Evolutionary conservation across 1,284 basidiomycete species (phyloP), one percentile per base, ranked within the genome.

Genomic region (Ustilago curta): DNA sequence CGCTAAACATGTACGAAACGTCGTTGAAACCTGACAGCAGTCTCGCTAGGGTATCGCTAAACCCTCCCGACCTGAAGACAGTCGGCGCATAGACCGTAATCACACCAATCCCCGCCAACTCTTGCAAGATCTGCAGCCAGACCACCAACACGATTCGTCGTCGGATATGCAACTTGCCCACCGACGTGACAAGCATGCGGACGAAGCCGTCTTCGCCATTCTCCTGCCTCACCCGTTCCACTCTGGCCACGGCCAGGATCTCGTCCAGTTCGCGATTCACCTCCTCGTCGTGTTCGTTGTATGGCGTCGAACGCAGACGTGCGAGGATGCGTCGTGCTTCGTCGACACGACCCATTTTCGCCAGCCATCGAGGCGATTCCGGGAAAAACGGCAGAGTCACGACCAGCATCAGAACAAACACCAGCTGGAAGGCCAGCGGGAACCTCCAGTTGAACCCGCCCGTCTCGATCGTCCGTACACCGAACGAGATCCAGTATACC

Each of bases 261-360:
- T 63, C 67, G 14, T 59, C 52, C 23, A 70, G 48, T 35, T 70
- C 67, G 3, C 23, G 27, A 6, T 45, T 43, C 11, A 70, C 60
- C n/a, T 47, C 51, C 5, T 47, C 6, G 19, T 70, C 67, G 2
- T 63, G 50, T 29, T 69, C 67, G 60, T 69, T 48, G 55, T 59
- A 69, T 4, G 59, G 66, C 0, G 37, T 47, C 5, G 66, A 58
- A 7, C 67, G 59, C 0, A 69, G 31, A 7, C 60, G 56, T 1
- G 67, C 49, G 4, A 69, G 60, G 31, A 56, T 69, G 45, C 67
- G 56, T 18, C 60, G 55, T 12, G 58, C 55, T 49, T 69, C 67
- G 42, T 69, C 67, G 12, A 69, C 59, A 12, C 67, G 52, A 6
- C 67, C 67, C 67, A 69, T 69, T 47, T 69, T 63, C 1, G 67